A percentile compares a stretch with the other conserved stretches of the same genome.
Evolutionary conservation across 345 rosid species (phyloP).

Genomic region (Capsella bursapastoris): DNA sequence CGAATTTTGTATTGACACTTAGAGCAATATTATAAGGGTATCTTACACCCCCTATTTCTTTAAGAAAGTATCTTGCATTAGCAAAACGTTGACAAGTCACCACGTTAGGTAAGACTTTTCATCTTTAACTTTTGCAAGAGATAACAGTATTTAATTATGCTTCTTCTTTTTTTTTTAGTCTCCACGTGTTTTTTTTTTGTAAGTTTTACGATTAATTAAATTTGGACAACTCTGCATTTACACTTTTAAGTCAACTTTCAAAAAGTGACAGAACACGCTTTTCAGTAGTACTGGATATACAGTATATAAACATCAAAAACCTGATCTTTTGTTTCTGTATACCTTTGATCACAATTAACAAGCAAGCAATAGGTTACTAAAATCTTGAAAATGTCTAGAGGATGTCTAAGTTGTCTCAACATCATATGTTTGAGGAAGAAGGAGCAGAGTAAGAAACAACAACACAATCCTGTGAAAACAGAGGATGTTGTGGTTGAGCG

Average conservation of each 20-base stretch:
- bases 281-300: too few relatives aligned
- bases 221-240: not conserved
- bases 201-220: not conserved
- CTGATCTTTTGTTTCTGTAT: not conserved
- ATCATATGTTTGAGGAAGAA: not conserved
- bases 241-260: not conserved
- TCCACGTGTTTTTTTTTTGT: not conserved
- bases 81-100: not conserved
- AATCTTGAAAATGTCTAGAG: not conserved
- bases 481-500: not conserved
- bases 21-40: too few relatives aligned
- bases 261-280: not conserved
- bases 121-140: not conserved
- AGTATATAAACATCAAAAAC: not conserved
- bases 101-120: not conserved
- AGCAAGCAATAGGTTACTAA: not conserved
- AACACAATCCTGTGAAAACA: not conserved
- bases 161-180: not conserved
- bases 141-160: too few relatives aligned
- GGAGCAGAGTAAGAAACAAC: slow-evolving; percentile 3
- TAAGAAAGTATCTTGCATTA: too few relatives aligned
- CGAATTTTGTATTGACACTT: too few relatives aligned
- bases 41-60: too few relatives aligned
- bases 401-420: slow-evolving; percentile 3
- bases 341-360: not conserved